These are phyloP conservation scores for Phytophthora multivora DNA, from an alignment of 352 stramenopile genomes.

Conservation along the genomic window DNA sequence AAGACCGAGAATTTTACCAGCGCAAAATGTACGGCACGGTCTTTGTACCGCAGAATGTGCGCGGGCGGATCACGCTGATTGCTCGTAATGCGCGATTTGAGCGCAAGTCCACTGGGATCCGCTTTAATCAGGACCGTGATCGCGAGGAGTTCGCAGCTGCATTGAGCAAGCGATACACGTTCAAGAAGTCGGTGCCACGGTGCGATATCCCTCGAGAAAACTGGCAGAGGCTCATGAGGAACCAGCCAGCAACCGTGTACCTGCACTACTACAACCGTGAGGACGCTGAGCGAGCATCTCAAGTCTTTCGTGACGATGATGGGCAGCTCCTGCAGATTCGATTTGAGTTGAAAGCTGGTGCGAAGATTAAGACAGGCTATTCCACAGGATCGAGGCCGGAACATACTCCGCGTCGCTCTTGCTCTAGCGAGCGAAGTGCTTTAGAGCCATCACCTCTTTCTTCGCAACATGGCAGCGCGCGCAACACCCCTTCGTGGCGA, in stretches of 20 bases:
- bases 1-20: conserved; percentile 55
- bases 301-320: conserved; percentile 47
- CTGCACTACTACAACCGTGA: conserved; percentile 65
- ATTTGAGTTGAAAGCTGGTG: conserved; percentile 44
- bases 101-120: conserved; percentile 62
- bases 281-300: conserved; percentile 44
- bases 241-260: conserved; percentile 39
- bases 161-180: conserved; percentile 54
- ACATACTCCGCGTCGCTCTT: conserved; percentile 27
- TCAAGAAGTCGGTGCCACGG: conserved; percentile 53
- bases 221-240: conserved; percentile 57
- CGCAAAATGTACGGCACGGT: conserved; percentile 57
- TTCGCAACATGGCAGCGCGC: conserved; percentile 21
- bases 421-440: conserved; percentile 38
- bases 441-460: conserved; percentile 23
- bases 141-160: conserved; percentile 50
- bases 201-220: conserved; percentile 61
- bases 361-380: conserved; percentile 30
- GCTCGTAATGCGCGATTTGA: conserved; percentile 54
- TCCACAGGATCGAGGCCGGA: conserved; percentile 17
- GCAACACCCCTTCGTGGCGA: conserved; percentile 20
- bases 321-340: conserved; percentile 44
- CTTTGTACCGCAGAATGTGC: conserved; percentile 56
- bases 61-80: conserved; percentile 46
- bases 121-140: conserved; percentile 66